These are phyloP conservation scores for Citrus hindsii DNA, from an alignment of 345 rosid species.

Conservation along the genomic window DNA sequence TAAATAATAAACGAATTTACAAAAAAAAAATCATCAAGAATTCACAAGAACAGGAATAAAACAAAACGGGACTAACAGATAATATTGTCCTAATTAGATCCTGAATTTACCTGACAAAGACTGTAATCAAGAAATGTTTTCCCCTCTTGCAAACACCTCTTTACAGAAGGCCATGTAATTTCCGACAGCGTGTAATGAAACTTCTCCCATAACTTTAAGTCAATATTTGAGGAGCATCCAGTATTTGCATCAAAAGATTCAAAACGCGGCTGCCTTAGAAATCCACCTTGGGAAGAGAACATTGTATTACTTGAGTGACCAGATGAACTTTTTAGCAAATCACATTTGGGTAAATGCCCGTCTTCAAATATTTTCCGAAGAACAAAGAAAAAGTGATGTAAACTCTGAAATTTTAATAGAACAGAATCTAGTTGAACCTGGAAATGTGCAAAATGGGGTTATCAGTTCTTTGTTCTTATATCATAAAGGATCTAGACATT, in stretches of 20 bases:
- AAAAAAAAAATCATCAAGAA: background rate
- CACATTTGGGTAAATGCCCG: conserved; percentile 37
- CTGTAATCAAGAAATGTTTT: conserved; percentile 66
- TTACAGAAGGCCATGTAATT: conserved; percentile 61
- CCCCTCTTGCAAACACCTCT: conserved; percentile 78
- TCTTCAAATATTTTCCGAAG: conserved; percentile 72
- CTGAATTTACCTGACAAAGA: conserved; percentile 69
- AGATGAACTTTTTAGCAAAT: conserved; percentile 30
- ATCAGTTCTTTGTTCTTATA: background rate
- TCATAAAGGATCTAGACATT: background rate
- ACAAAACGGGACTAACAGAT: conserved; percentile 12
- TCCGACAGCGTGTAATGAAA: conserved; percentile 55
- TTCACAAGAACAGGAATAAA: background rate
- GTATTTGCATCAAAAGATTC: conserved; percentile 32
- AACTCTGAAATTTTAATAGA: conserved; percentile 58
- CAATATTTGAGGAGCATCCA: conserved; percentile 29
- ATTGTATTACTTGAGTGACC: conserved; percentile 22
- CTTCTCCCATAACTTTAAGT: conserved; percentile 35
- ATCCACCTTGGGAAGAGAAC: conserved; percentile 78
- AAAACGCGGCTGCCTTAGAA: conserved; percentile 62
- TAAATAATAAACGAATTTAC: background rate
- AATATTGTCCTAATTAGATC: conserved; percentile 4
- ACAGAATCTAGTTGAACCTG: conserved; percentile 74
- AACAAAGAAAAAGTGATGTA: conserved; percentile 82
- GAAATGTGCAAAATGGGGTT: conserved; percentile 18